These are phyloP conservation scores for Rubia balearica DNA, from an alignment of 305 asterid genomes.

Conservation along the genomic window DNA sequence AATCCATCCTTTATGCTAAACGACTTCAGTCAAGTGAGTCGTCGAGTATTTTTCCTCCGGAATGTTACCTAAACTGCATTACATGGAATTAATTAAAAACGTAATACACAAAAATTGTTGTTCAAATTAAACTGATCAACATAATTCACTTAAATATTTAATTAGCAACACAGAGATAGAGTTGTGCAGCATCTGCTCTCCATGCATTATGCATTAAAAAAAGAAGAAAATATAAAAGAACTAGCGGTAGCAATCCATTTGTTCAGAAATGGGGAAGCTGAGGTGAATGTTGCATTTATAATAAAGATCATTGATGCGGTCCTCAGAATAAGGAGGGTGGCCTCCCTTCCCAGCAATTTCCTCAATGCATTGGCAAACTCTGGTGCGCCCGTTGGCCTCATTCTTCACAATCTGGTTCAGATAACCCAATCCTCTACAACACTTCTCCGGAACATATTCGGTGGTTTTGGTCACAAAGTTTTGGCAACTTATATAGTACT, in stretches of 20 bases:
- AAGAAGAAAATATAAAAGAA: too few relatives aligned
- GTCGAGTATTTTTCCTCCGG: not conserved
- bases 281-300: conserved; percentile 25
- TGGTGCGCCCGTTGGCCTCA: not conserved
- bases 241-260: conserved; percentile 34
- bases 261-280: conserved; percentile 48
- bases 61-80: not conserved
- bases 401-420: conserved; percentile 18
- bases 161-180: not conserved
- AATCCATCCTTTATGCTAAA: too few relatives aligned
- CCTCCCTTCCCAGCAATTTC: not conserved
- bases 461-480: conserved; percentile 15
- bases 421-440: conserved; percentile 17
- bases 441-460: conserved; percentile 1
- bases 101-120: too few relatives aligned
- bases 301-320: conserved; percentile 25
- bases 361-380: conserved; percentile 3
- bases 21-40: too few relatives aligned
- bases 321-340: not conserved
- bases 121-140: too few relatives aligned
- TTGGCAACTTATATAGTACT: conserved; percentile 17
- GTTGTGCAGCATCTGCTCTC: not conserved
- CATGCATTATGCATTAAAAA: not conserved
- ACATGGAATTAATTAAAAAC: too few relatives aligned
- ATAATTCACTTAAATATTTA: too few relatives aligned